Conservation (phyloP, 257 asterid species). For the Solanum pimpinellifolium region DNA sequence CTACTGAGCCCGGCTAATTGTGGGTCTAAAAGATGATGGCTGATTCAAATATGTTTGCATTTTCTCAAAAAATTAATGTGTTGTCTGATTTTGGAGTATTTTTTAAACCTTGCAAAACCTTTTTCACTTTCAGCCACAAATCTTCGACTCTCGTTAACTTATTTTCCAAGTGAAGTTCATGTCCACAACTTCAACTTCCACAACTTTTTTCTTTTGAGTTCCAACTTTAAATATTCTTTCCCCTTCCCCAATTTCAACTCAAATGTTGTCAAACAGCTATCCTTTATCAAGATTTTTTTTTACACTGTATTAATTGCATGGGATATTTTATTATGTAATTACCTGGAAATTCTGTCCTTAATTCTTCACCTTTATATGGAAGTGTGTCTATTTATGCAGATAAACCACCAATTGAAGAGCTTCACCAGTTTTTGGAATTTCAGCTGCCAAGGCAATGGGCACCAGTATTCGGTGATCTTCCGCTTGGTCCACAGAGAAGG, state of each 20-base stretch:
- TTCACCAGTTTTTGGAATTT: slow-evolving; percentile 94
- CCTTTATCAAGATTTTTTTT: neutral
- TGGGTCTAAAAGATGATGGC: neutral
- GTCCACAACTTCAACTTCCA: neutral
- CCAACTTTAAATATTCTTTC: neutral
- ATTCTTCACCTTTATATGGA: neutral
- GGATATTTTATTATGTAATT: neutral
- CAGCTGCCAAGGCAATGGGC: slow-evolving; percentile 99
- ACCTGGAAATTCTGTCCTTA: neutral
- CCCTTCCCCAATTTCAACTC: neutral
- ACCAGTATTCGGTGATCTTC: slow-evolving; percentile 88
- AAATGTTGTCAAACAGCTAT: neutral
- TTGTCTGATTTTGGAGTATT: neutral
- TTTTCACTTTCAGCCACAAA: neutral
- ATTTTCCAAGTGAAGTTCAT: neutral
- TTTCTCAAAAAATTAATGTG: neutral
- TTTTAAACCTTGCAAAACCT: neutral
- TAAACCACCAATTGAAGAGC: slow-evolving; percentile 99
- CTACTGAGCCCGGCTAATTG: neutral
- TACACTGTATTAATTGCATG: neutral
- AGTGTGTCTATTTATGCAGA: slow-evolving; percentile 35
- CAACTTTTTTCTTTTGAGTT: neutral
- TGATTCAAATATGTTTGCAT: neutral
- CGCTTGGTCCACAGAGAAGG: slow-evolving; percentile 92
- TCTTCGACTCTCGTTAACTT: neutral